Evolutionary conservation across 805 yeast species (phyloP).

Genomic region (Saccharomycopsis sp.): DNA sequence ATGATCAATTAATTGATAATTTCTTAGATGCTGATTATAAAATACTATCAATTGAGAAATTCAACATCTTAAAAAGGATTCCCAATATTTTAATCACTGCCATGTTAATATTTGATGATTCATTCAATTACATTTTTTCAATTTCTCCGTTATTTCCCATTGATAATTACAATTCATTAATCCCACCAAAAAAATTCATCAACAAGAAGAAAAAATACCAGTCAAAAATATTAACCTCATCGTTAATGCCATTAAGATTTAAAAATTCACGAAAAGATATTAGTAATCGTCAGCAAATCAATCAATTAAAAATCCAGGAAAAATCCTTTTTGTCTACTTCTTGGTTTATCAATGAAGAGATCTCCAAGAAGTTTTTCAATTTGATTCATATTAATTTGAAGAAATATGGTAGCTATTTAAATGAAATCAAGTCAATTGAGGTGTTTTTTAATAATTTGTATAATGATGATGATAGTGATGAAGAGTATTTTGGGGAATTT

Average conservation of each 20-base stretch:
- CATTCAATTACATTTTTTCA: slow-evolving; percentile 11
- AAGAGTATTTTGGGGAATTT: too few species aligned
- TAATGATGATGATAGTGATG: too few species aligned
- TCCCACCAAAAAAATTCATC: too few species aligned
- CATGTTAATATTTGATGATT: slow-evolving; percentile 12
- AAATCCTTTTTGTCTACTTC: slow-evolving; percentile 10
- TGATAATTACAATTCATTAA: too few species aligned
- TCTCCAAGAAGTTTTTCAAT: slow-evolving; percentile 9
- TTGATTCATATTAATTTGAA: slow-evolving; percentile 4
- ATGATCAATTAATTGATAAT: not conserved
- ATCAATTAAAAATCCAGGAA: too few species aligned
- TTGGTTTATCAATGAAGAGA: slow-evolving; percentile 14
- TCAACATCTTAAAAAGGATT: slow-evolving; percentile 2
- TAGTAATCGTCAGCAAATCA: too few species aligned
- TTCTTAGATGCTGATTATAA: slow-evolving; percentile 4
- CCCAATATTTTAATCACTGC: slow-evolving; percentile 5
- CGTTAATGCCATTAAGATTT: too few species aligned
- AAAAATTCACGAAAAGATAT: too few species aligned
- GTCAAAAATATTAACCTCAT: too few species aligned
- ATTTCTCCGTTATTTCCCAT: slow-evolving; percentile 15
- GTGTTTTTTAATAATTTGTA: too few species aligned
- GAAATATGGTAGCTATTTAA: slow-evolving; percentile 4
- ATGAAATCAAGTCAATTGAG: not conserved
- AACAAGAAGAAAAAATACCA: too few species aligned
- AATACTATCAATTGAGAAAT: slow-evolving; percentile 1